These are phyloP conservation scores for Phytophthora ramorum DNA, from an alignment of 352 stramenopile species.

Conservation along the genomic window DNA sequence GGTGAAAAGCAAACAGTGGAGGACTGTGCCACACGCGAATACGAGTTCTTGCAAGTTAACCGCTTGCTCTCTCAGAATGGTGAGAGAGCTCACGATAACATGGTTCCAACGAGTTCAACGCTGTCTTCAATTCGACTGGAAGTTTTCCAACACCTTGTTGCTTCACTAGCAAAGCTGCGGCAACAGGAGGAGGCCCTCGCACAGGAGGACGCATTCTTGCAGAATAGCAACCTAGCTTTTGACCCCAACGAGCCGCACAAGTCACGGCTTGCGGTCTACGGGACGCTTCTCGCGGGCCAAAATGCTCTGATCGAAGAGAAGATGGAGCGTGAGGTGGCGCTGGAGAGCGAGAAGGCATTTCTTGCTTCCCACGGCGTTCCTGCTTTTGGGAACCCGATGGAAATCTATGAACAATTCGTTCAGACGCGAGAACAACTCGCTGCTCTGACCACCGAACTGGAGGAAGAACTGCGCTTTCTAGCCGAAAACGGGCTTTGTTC, in stretches of 20 bases:
- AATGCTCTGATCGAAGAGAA: conserved; percentile 66
- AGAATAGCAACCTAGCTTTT: conserved; percentile 20
- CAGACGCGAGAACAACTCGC: conserved; percentile 25
- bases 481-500: conserved; percentile 27
- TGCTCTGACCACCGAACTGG: conserved; percentile 10
- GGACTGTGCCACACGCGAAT: conserved; percentile 11
- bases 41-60: conserved; percentile 23
- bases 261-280: conserved; percentile 50
- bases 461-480: conserved; percentile 29
- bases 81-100: not conserved
- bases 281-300: conserved; percentile 53
- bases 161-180: conserved; percentile 3
- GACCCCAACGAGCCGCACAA: conserved; percentile 8
- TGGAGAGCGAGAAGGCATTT: conserved; percentile 42
- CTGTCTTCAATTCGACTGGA: conserved; percentile 29
- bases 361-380: conserved; percentile 38
- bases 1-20: conserved; percentile 17
- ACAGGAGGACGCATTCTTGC: conserved; percentile 28
- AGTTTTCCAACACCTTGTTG: conserved; percentile 26
- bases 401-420: conserved; percentile 36
- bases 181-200: conserved; percentile 15
- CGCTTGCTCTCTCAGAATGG: conserved; percentile 6
- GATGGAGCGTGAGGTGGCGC: conserved; percentile 53
- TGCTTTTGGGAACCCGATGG: conserved; percentile 21
- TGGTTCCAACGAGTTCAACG: conserved; percentile 1